A percentile compares a stretch with the other conserved stretches of the same genome.
Evolutionary conservation across 2,329 filamentous ascomycete species (phyloP).

Genomic region (Didymella segeticola): DNA sequence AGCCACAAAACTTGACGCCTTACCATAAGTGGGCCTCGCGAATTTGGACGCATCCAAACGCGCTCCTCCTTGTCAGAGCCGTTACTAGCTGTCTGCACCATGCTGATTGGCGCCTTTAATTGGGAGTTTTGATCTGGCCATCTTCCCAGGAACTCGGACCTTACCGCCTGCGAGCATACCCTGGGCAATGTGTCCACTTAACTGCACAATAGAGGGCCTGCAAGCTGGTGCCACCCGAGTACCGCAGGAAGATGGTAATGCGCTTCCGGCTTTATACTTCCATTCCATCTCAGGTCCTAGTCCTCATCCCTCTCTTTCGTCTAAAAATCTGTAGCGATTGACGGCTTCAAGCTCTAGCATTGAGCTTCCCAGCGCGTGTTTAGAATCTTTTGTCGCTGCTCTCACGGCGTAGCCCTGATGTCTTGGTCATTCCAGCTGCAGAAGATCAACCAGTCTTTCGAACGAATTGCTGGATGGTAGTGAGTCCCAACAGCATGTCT

Average conservation of each 20-base stretch:
- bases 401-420: slow-evolving; percentile 21
- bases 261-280: slow-evolving; percentile 27
- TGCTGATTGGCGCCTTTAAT: slow-evolving; percentile 13
- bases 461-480: slow-evolving; percentile 44
- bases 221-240: slow-evolving; percentile 27
- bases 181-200: slow-evolving; percentile 29
- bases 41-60: slow-evolving; percentile 4
- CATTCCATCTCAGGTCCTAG: slow-evolving; percentile 6
- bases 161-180: slow-evolving; percentile 18
- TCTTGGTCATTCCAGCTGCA: slow-evolving; percentile 42
- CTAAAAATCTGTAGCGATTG: too few species aligned
- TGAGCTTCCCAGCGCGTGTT: too few species aligned
- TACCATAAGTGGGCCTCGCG: slow-evolving; percentile 4
- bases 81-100: slow-evolving; percentile 2
- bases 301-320: not conserved
- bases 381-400: too few species aligned
- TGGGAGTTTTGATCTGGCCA: slow-evolving; percentile 18
- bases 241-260: slow-evolving; percentile 22
- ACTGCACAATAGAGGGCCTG: slow-evolving; percentile 24
- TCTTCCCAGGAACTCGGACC: slow-evolving; percentile 14
- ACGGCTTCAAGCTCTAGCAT: not conserved
- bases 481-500: slow-evolving; percentile 15
- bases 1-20: slow-evolving; percentile 8
- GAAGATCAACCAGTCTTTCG: slow-evolving; percentile 43
- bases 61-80: slow-evolving; percentile 14